These are phyloP conservation scores for Nasturtium officinale DNA, from an alignment of 345 rosid species.

Conservation along the genomic window DNA sequence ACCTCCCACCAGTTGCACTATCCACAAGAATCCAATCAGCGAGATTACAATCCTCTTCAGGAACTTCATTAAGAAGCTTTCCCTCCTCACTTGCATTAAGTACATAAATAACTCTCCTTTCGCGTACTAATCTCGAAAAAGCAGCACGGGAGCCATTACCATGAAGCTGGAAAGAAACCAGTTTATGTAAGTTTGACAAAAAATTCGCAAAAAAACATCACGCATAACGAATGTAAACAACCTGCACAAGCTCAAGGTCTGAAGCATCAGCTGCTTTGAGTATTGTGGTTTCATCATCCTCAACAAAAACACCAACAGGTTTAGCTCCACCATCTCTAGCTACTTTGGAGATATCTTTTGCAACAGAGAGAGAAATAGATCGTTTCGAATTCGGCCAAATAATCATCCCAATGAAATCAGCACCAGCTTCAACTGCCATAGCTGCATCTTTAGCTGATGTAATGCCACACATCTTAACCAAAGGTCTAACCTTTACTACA, in stretches of 20 bases:
- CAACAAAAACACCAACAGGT: conserved; percentile 91
- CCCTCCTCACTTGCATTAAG: conserved; percentile 78
- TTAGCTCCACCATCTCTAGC: conserved; percentile 70
- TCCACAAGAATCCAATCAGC: conserved; percentile 88
- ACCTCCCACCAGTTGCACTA: conserved; percentile 94
- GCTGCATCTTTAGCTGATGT: conserved; percentile 80
- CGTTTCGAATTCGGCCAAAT: conserved; percentile 86
- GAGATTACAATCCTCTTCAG: conserved; percentile 45
- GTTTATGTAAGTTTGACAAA: not conserved
- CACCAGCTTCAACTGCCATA: conserved; percentile 89
- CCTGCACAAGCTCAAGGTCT: conserved; percentile 82
- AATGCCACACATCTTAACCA: conserved; percentile 88
- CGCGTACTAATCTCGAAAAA: conserved; percentile 50
- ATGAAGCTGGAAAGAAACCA: conserved; percentile 62
- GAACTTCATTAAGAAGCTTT: conserved; percentile 61
- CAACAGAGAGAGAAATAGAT: conserved; percentile 68
- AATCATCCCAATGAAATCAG: conserved; percentile 84
- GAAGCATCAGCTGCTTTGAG: conserved; percentile 65
- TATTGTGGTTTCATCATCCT: conserved; percentile 69
- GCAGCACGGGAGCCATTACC: conserved; percentile 73
- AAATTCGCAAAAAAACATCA: too few species aligned
- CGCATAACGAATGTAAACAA: conserved; percentile 34
- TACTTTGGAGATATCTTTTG: conserved; percentile 80
- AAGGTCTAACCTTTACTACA: conserved; percentile 45
- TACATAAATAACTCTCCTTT: conserved; percentile 65